phyloP scores from a whole-genome alignment of 176 grass and related monocot species.

The Bothriochloa decipiens region DNA sequence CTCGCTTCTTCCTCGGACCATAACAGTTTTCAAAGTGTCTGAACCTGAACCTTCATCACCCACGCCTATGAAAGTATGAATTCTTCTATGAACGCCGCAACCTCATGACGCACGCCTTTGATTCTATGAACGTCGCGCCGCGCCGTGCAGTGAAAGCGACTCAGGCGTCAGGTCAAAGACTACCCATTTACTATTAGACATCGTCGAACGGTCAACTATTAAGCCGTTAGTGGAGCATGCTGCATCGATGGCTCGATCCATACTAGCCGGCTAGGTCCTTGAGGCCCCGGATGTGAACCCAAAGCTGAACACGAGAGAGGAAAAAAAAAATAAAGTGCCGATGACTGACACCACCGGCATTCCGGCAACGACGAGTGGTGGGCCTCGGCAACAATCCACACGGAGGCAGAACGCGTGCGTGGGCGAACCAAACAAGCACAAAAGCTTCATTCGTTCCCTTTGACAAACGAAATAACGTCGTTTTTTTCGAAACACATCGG shows the following conservation, averaged over 20 bases:
- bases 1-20: conserved; percentile 11
- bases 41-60: background rate
- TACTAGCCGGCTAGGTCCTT: background rate
- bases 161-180: background rate
- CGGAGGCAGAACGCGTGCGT: background rate
- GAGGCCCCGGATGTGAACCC: background rate
- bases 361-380: background rate
- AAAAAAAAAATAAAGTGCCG: background rate
- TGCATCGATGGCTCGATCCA: too few relatives aligned
- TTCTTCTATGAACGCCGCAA: too few relatives aligned
- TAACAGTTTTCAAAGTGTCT: background rate
- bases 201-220: background rate
- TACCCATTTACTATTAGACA: background rate
- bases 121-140: background rate
- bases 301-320: background rate
- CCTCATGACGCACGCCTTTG: background rate
- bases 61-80: background rate
- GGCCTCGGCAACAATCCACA: background rate
- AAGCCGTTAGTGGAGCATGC: background rate
- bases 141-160: background rate
- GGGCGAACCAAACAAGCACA: background rate
- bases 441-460: background rate
- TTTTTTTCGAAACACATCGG: background rate
- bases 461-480: background rate
- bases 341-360: background rate